phyloP scores from a whole-genome alignment of 2,329 filamentous ascomycete species.

The Didymella sp. region DNA sequence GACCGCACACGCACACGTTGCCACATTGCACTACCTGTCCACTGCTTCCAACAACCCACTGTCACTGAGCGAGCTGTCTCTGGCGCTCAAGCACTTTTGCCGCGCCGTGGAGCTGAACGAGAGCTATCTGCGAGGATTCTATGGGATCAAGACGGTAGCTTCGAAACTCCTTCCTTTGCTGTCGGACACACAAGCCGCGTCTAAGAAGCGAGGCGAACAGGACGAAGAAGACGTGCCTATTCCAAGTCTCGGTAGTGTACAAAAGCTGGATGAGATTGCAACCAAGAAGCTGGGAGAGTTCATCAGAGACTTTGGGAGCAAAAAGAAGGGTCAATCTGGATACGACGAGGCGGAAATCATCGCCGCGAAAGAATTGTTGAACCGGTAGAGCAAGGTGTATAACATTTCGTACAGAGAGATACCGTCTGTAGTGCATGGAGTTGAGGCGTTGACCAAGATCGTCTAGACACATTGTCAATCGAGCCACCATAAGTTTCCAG shows the following conservation, averaged over 20 bases:
- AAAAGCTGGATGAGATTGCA: constrained; percentile 74
- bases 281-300: constrained; percentile 80
- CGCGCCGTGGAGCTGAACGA: constrained; percentile 93
- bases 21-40: constrained; percentile 81
- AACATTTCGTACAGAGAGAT: no score
- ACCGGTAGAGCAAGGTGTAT: constrained; percentile 51
- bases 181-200: constrained; percentile 33
- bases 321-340: constrained; percentile 72
- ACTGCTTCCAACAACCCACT: constrained; percentile 38
- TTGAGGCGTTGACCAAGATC: constrained; percentile 12
- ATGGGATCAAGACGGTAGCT: constrained; percentile 81
- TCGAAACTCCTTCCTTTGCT: constrained; percentile 42
- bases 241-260: constrained; percentile 65
- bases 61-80: constrained; percentile 60
- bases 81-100: constrained; percentile 84
- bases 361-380: constrained; percentile 72
- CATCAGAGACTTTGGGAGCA: constrained; percentile 66
- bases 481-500: not conserved
- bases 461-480: not conserved
- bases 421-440: not conserved
- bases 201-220: constrained; percentile 37
- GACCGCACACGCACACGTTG: constrained; percentile 91
- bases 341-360: constrained; percentile 75
- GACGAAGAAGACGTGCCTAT: constrained; percentile 54
- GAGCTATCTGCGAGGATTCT: constrained; percentile 89